Evolutionary conservation across 73 alveolate species (phyloP), one percentile per base, ranked within the genome.

Genomic region (Stentor roeselii): DNA sequence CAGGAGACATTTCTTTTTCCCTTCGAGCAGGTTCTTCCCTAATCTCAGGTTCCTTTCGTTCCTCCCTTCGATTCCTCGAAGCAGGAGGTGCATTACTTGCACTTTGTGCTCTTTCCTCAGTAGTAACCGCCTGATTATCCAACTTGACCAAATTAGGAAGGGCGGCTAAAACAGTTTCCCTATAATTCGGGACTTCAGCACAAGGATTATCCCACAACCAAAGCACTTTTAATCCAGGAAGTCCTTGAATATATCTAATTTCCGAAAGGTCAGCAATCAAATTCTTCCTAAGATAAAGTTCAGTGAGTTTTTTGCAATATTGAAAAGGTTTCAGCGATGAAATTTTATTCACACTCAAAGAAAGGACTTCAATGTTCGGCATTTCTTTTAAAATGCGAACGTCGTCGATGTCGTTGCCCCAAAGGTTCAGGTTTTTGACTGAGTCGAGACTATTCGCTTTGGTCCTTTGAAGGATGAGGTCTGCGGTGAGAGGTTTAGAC

Each of bases 181-280:
- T 89, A 83, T 97, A 97, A 67, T 84, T 90, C 6, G 95, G 95
- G 41, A 82, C 89, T 59, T 90, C 94, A 0, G 98, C 93, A 60
- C 97, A 86, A 31, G 99, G 99, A 83, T 97, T 97, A 37, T 97
- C 99, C 93, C 95, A 96, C 32, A 97, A 84, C 99, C 99, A 97
- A 30, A 97, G 89, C 32, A 96, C 98, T 88, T 91, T 93, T 75
- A 97, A 86, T 42, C 92, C 78, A 3, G 93, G 89, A 41, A 94
- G 87, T 59, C 61, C 83, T 30, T 85, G 77, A 21, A 97, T 87
- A 89, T 93, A 93, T 14, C 91, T 82, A 76, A 97, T 78, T 88
- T 97, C 99, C 40, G 85, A 82, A 58, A 97, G 83, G 50, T 96
- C 97, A 3, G 89, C 58, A 60, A 97, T 94, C 58, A 83, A 75